phyloP scores from a whole-genome alignment of 2,329 filamentous ascomycete species.

The Aspergillus fischeri region DNA sequence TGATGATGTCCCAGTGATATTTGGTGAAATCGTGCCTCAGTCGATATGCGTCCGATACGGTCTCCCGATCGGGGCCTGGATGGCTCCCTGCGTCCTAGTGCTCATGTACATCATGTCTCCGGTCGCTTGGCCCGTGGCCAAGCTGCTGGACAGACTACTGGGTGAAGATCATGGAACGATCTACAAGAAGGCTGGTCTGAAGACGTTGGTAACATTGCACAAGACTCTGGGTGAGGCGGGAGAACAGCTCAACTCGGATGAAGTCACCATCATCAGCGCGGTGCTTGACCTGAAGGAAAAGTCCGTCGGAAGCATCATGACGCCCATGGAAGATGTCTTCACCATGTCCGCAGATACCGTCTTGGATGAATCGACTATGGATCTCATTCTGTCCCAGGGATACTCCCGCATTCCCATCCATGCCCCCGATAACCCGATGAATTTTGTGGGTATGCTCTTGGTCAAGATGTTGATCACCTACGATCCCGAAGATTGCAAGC shows the following conservation, averaged over 20 bases:
- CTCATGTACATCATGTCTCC: conserved; percentile 93
- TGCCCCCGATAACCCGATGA: conserved; percentile 72
- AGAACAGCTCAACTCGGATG: conserved; percentile 90
- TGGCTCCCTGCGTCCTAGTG: conserved; percentile 78
- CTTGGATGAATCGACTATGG: conserved; percentile 90
- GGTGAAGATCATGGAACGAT: conserved; percentile 93
- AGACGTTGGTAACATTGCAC: conserved; percentile 92
- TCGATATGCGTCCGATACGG: conserved; percentile 96
- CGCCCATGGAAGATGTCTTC: conserved; percentile 95
- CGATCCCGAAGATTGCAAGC: conserved; percentile 85
- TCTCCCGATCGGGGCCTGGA: conserved; percentile 88
- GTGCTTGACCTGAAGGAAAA: conserved; percentile 96
- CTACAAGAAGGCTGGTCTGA: conserved; percentile 97
- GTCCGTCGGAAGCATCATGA: conserved; percentile 93
- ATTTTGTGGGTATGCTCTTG: conserved; percentile 96
- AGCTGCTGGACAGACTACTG: conserved; percentile 87
- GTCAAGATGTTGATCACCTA: conserved; percentile 99
- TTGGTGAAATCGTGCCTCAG: conserved; percentile 93
- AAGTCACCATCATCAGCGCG: conserved; percentile 97
- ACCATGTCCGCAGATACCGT: conserved; percentile 94
- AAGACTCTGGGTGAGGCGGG: conserved; percentile 79
- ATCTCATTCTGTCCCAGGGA: conserved; percentile 84
- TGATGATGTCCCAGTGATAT: conserved; percentile 66
- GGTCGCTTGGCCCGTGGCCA: conserved; percentile 90
- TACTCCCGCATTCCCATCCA: conserved; percentile 97